Evolutionary conservation across 108 stramenopile species (phyloP).

Genomic region (Nitzschia palea): DNA sequence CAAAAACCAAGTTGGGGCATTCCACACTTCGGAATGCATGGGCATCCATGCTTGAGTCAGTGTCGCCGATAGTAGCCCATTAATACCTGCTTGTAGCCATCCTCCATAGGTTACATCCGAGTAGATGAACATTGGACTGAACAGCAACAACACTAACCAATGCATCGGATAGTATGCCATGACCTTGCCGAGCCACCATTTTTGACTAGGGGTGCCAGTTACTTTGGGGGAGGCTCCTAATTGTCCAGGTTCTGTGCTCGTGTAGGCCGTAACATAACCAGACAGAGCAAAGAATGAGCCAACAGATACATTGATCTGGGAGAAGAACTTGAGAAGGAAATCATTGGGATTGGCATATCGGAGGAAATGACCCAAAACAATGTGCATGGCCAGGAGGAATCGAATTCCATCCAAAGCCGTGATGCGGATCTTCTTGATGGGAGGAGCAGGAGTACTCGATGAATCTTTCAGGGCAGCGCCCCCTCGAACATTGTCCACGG

Average conservation of each 20-base stretch:
- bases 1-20: slow-evolving; percentile 50
- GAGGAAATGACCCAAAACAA: slow-evolving; percentile 46
- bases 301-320: slow-evolving; percentile 43
- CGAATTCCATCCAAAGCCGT: slow-evolving; percentile 48
- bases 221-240: slow-evolving; percentile 32
- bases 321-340: slow-evolving; percentile 32
- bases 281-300: slow-evolving; percentile 48
- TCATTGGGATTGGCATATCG: slow-evolving; percentile 36
- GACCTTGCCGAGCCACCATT: slow-evolving; percentile 34
- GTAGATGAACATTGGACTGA: slow-evolving; percentile 45
- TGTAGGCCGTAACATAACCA: slow-evolving; percentile 54
- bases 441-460: slow-evolving; percentile 8
- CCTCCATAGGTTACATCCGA: slow-evolving; percentile 37
- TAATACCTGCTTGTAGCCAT: slow-evolving; percentile 12
- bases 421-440: slow-evolving; percentile 35
- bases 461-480: background rate
- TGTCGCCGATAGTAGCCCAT: slow-evolving; percentile 36
- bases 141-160: slow-evolving; percentile 36
- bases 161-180: slow-evolving; percentile 47
- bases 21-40: slow-evolving; percentile 50
- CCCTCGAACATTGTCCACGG: background rate
- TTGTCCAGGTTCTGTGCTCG: slow-evolving; percentile 31
- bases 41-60: slow-evolving; percentile 56
- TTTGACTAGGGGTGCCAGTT: slow-evolving; percentile 30
- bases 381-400: slow-evolving; percentile 32